Evolutionary conservation across 2,329 filamentous ascomycete species (phyloP), one percentile per base, ranked within the genome.

Genomic region (Hypocreales sp.): DNA sequence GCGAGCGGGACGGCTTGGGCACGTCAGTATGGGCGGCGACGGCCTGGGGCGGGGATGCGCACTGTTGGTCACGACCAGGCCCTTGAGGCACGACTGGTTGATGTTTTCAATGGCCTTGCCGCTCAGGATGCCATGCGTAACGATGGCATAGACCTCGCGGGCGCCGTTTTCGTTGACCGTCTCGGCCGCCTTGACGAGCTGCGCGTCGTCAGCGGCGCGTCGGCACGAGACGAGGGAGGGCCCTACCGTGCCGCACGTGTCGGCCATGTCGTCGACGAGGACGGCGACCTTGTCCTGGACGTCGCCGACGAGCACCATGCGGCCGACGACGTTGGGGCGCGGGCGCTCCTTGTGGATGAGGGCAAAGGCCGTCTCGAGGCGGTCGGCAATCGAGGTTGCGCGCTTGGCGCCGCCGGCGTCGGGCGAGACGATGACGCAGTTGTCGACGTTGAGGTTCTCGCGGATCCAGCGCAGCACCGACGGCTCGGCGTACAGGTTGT

Each of bases 361-460:
- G 25, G 90, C 90, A 58, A 98, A 95, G 33, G 90, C 83, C 64
- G 94, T 84, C 40, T 83, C 81, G 36, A 95, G 67, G 35, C 79
- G 76, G 55, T 98, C 90, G 9, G 90, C 87, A 51, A 98, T 93
- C 25, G 83, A 79, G 18, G 90, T 94, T 13, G 90, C 90, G 39
- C 90, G 73, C 64, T 98, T 98, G 25, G 90, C 90, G 37, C 90
- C 90, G 40, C 90, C 90, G 21, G 90, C 90, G 56, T 98, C 90
- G 7, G 90, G 90, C 46, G 82, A 92, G 43, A 98, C 87, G 46
- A 98, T 79, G 24, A 98, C 84, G 20, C 82, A 80, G 31, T 87
- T 72, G 46, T 86, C 77, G 26, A 81, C 77, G 33, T 93, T 90
- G 7, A 21, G 20, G 43, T 83, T 72, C 46, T 79, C 74, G 48